Percentiles rank a stretch among this genome's conserved stretches.
phyloP scores from a whole-genome alignment of 768 basidiomycete species.

The Leccinum incarnatum region DNA sequence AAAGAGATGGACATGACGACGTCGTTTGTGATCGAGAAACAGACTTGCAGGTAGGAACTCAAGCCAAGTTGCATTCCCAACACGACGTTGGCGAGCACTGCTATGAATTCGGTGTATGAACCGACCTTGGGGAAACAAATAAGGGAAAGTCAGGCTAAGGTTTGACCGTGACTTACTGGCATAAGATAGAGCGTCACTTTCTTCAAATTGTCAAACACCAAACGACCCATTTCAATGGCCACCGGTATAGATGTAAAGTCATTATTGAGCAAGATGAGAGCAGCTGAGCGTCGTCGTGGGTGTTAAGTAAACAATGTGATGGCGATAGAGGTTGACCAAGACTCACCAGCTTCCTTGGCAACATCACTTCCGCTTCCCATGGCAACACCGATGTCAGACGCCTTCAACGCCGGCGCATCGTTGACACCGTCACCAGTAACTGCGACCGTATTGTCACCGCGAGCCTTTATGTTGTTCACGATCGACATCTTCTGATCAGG shows the following conservation, averaged over 20 bases:
- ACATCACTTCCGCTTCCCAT: conserved; percentile 50
- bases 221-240: conserved; percentile 57
- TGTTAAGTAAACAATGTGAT: not conserved
- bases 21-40: conserved; percentile 55
- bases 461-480: conserved; percentile 49
- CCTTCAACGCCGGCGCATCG: conserved; percentile 50
- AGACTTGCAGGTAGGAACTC: conserved; percentile 52
- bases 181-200: conserved; percentile 47
- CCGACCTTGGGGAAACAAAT: conserved; percentile 45
- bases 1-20: conserved; percentile 50
- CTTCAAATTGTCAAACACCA: conserved; percentile 59
- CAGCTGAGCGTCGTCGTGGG: conserved; percentile 23
- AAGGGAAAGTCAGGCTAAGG: not conserved
- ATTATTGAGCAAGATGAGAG: conserved; percentile 54
- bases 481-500: conserved; percentile 60
- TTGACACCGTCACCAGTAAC: conserved; percentile 60
- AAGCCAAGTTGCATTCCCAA: conserved; percentile 59
- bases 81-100: conserved; percentile 53
- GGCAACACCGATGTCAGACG: conserved; percentile 54
- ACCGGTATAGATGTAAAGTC: conserved; percentile 57
- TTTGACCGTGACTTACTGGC: conserved; percentile 31
- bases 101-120: conserved; percentile 58
- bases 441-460: conserved; percentile 49
- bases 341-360: conserved; percentile 53
- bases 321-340: not conserved